Evolutionary conservation across 2,329 filamentous ascomycete genomes (phyloP).

Genomic region (Alternaria burnsii): DNA sequence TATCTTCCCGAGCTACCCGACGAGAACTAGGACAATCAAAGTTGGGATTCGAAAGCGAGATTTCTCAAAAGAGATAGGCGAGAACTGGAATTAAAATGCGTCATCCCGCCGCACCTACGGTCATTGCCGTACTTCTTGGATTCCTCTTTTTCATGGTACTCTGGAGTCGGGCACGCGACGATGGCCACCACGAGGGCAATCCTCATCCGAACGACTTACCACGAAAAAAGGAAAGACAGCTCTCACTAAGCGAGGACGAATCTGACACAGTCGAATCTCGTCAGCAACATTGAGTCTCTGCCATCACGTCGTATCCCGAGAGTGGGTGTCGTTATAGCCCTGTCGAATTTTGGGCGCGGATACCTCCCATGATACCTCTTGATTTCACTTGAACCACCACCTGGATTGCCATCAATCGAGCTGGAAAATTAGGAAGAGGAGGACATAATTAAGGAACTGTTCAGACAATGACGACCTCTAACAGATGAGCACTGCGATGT

Average conservation of each 20-base stretch:
- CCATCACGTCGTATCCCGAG: neutral
- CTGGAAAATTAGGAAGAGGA: neutral
- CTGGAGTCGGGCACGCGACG: conserved; percentile 33
- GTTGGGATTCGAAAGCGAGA: neutral
- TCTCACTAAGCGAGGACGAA: neutral
- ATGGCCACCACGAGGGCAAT: conserved; percentile 50
- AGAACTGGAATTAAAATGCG: conserved; percentile 32
- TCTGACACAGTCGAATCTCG: neutral
- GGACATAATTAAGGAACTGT: neutral
- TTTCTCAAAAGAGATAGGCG: neutral
- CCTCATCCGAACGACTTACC: conserved; percentile 45
- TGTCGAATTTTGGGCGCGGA: neutral
- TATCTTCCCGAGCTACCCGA: neutral
- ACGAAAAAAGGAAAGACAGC: conserved; percentile 19
- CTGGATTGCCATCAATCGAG: neutral
- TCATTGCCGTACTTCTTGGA: conserved; percentile 44
- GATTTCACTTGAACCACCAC: neutral
- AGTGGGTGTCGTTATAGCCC: neutral
- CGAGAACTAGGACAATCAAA: neutral
- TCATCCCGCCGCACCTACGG: conserved; percentile 45
- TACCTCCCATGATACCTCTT: no score
- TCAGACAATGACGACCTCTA: neutral
- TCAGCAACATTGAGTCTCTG: neutral
- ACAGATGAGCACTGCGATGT: neutral
- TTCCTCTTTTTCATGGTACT: conserved; percentile 41